phyloP scores from a whole-genome alignment of 768 basidiomycete species.

The Collybia nuda region DNA sequence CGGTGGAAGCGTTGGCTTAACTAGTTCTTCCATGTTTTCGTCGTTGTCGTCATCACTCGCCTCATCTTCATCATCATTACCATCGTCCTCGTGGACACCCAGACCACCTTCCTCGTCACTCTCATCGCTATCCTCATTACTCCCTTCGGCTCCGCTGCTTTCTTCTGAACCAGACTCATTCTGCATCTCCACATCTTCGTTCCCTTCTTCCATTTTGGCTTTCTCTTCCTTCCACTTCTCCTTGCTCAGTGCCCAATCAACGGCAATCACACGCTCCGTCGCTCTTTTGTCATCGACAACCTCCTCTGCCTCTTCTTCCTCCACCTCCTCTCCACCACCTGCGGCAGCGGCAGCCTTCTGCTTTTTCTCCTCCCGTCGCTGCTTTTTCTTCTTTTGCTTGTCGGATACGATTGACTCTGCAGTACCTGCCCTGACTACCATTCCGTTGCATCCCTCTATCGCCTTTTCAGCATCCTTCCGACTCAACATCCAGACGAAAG shows the following conservation, averaged over 20 bases:
- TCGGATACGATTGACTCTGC: conserved; percentile 54
- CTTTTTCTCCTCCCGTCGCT: conserved; percentile 54
- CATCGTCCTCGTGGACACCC: conserved; percentile 42
- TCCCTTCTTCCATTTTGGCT: conserved; percentile 47
- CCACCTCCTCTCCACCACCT: conserved; percentile 32
- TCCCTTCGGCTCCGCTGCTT: conserved; percentile 21
- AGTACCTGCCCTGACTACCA: conserved; percentile 61
- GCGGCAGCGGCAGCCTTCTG: conserved; percentile 33
- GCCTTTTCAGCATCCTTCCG: conserved; percentile 84
- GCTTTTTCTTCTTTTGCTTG: conserved; percentile 71
- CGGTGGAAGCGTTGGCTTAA: conserved; percentile 71
- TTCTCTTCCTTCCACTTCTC: conserved; percentile 87
- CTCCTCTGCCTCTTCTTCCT: conserved; percentile 30
- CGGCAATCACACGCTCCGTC: conserved; percentile 73
- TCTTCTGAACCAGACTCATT: conserved; percentile 27
- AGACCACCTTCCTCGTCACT: conserved; percentile 41
- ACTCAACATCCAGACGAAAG: conserved; percentile 92
- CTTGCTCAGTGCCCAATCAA: conserved; percentile 97
- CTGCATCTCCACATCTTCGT: conserved; percentile 35
- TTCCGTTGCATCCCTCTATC: conserved; percentile 78
- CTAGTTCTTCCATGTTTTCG: conserved; percentile 40
- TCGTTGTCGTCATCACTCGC: conserved; percentile 30
- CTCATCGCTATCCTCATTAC: conserved; percentile 23
- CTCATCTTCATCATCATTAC: conserved; percentile 36
- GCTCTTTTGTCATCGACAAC: conserved; percentile 31